phyloP scores from a whole-genome alignment of 169 alveolate genomes.

The Eimeria nieschulzi region DNA sequence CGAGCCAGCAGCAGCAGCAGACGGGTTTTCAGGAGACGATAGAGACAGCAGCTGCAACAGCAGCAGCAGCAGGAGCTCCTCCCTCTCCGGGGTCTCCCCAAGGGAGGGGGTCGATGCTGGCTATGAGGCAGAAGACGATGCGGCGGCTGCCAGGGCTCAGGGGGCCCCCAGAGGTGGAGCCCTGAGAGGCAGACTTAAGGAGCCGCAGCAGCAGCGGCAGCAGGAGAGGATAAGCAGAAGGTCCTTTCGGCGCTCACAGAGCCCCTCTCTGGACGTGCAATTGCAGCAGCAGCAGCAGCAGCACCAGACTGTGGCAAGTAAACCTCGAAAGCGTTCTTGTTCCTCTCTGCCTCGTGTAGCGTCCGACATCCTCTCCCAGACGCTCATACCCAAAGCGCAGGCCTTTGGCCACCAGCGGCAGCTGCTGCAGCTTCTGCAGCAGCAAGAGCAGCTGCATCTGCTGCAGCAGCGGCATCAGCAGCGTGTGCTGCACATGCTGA shows the following conservation, averaged over 20 bases:
- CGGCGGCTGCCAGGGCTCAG: conserved; percentile 7
- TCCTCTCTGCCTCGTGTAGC: conserved; percentile 21
- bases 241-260: conserved; percentile 4
- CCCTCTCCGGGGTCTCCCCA: conserved; percentile 12
- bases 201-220: conserved; percentile 22
- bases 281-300: conserved; percentile 32
- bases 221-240: background rate
- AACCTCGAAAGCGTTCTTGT: conserved; percentile 25
- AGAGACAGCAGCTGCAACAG: conserved; percentile 1
- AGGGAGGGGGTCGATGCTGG: conserved; percentile 5
- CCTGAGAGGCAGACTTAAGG: conserved; percentile 9
- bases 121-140: conserved; percentile 14
- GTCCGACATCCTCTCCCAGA: background rate
- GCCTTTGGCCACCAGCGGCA: conserved; percentile 9
- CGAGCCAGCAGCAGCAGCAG: conserved; percentile 21
- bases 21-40: background rate
- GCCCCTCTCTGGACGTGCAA: conserved; percentile 18
- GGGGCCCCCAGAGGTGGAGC: conserved; percentile 4
- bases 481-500: background rate
- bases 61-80: conserved; percentile 14
- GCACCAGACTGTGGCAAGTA: conserved; percentile 4
- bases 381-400: background rate
- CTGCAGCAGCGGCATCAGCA: conserved; percentile 38
- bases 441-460: background rate
- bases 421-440: conserved; percentile 37